These are phyloP conservation scores for Tolypocladium sp. DNA, from an alignment of 2,329 filamentous ascomycete species.

Conservation along the genomic window DNA sequence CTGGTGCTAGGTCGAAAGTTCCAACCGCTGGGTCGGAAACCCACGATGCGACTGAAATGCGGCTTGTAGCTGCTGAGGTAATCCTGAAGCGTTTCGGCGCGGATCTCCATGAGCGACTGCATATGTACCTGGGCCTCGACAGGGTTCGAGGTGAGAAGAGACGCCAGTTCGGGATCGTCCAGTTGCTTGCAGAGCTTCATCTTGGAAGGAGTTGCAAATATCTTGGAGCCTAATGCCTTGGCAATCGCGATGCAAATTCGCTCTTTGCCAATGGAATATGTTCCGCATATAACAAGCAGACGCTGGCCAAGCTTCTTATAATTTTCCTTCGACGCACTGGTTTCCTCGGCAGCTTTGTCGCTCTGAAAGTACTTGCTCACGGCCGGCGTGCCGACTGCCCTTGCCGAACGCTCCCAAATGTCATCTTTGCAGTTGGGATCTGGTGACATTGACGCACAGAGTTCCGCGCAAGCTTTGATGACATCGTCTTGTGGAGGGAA, in stretches of 20 bases:
- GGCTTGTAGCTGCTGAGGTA: constrained; percentile 75
- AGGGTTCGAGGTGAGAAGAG: constrained; percentile 71
- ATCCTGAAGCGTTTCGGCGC: constrained; percentile 81
- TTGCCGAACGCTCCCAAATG: constrained; percentile 34
- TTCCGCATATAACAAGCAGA: constrained; percentile 86
- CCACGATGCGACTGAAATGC: constrained; percentile 78
- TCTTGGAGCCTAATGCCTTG: constrained; percentile 74
- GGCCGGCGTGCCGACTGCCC: constrained; percentile 28
- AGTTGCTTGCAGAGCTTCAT: constrained; percentile 76
- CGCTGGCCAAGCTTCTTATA: constrained; percentile 35
- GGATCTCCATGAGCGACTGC: constrained; percentile 91
- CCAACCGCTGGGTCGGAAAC: constrained; percentile 91
- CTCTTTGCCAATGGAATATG: constrained; percentile 97
- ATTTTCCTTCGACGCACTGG: constrained; percentile 16
- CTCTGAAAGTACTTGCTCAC: constrained; percentile 46
- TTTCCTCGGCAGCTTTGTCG: constrained; percentile 17
- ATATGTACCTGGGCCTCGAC: constrained; percentile 90
- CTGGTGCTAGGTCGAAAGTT: constrained; percentile 65
- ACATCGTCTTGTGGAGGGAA: constrained; percentile 88
- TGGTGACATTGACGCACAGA: constrained; percentile 71
- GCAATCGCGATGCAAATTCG: constrained; percentile 91
- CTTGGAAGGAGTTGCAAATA: constrained; percentile 78
- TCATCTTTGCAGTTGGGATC: constrained; percentile 43
- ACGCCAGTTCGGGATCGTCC: constrained; percentile 72
- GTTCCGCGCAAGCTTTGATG: constrained; percentile 75